phyloP scores from a whole-genome alignment of 2,329 filamentous ascomycete species.

The Penicillium oxalicum region DNA sequence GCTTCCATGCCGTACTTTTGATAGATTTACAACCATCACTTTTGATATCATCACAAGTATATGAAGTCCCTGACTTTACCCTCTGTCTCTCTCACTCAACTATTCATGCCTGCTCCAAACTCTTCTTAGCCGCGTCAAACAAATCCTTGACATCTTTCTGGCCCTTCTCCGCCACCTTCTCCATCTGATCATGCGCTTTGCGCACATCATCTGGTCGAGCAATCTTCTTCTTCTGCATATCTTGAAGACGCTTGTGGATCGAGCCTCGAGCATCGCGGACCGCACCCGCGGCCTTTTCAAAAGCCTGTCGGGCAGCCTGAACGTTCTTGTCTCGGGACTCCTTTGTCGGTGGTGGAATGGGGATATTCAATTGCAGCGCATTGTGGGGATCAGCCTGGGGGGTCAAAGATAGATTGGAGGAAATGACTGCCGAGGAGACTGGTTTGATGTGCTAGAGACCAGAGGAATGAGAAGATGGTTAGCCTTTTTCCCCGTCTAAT shows the following conservation, averaged over 20 bases:
- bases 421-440: slow-evolving; percentile 38
- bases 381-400: slow-evolving; percentile 41
- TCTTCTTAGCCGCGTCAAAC: slow-evolving; percentile 39
- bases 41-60: too few relatives aligned
- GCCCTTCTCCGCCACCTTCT: slow-evolving; percentile 43
- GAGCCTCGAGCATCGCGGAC: slow-evolving; percentile 40
- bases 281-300: slow-evolving; percentile 37
- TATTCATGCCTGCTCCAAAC: slow-evolving; percentile 29
- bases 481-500: too few relatives aligned
- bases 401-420: slow-evolving; percentile 39
- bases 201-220: slow-evolving; percentile 42
- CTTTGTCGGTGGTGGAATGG: slow-evolving; percentile 43
- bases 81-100: not conserved
- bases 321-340: slow-evolving; percentile 42
- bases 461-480: not conserved
- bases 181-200: slow-evolving; percentile 45
- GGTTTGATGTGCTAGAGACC: slow-evolving; percentile 40
- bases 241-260: slow-evolving; percentile 42
- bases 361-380: slow-evolving; percentile 40
- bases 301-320: slow-evolving; percentile 36
- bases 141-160: slow-evolving; percentile 43
- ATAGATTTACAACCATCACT: too few relatives aligned
- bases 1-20: too few relatives aligned
- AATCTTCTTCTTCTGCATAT: slow-evolving; percentile 40
- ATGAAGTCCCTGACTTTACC: not conserved